Evolutionary conservation across 2,329 filamentous ascomycete genomes (phyloP).

Genomic region (Fusarium bulbicola): DNA sequence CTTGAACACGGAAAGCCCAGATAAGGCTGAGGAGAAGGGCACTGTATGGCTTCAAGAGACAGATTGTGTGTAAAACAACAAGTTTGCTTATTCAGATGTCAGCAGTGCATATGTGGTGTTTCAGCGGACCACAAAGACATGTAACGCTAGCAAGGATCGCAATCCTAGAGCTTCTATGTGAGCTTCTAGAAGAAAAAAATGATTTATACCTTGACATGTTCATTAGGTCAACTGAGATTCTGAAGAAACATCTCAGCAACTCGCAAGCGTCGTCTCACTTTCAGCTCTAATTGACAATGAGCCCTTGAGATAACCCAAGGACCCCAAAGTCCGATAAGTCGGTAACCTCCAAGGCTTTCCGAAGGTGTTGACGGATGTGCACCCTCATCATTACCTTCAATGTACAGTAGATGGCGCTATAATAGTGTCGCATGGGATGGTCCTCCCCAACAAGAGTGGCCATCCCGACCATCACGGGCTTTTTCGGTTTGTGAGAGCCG

Average conservation of each 20-base stretch:
- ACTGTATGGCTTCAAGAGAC: not conserved
- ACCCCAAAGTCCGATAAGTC: not conserved
- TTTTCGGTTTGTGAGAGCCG: not conserved
- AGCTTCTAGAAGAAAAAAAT: conserved; percentile 19
- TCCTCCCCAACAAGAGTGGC: conserved; percentile 1
- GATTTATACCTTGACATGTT: not conserved
- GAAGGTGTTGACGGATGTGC: not conserved
- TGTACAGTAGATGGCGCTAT: not conserved
- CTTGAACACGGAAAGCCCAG: not conserved
- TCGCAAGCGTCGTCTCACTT: not conserved
- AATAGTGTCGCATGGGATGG: not conserved
- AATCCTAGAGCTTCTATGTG: conserved; percentile 20
- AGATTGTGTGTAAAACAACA: not conserved
- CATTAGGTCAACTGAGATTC: conserved; percentile 5
- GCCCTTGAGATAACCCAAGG: not conserved
- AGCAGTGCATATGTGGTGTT: not conserved
- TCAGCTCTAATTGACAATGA: not conserved
- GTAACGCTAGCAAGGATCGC: conserved; percentile 36
- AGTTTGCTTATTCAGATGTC: conserved; percentile 15
- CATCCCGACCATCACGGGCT: conserved; percentile 22
- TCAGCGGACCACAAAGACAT: conserved; percentile 2
- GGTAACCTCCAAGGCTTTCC: not conserved
- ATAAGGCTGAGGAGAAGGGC: not conserved
- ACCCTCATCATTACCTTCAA: not conserved
- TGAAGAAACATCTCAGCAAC: not conserved